These are phyloP conservation scores for Harringtonia aguacate DNA, from an alignment of 2,329 filamentous ascomycete species.

Conservation along the genomic window DNA sequence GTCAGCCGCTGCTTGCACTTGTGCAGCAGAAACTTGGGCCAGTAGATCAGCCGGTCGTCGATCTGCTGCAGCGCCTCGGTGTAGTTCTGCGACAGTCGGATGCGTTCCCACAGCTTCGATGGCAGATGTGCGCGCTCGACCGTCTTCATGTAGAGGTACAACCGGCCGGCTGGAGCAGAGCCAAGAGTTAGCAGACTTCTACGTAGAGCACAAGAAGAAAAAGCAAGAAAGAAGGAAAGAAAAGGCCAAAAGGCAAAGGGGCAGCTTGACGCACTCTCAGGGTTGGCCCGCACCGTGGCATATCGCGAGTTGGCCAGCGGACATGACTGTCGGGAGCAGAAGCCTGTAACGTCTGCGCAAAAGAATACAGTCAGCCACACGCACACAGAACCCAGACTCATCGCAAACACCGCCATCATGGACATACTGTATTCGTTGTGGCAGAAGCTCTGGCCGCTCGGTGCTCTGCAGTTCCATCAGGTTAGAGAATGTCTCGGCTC, in stretches of 20 bases:
- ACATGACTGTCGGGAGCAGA: slow-evolving; percentile 61
- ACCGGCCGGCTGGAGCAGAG: slow-evolving; percentile 28
- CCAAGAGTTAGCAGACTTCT: background rate
- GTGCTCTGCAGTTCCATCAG: slow-evolving; percentile 22
- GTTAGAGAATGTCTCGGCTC: background rate
- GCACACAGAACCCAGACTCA: background rate
- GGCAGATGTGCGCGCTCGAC: slow-evolving; percentile 82
- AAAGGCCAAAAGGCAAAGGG: too few species aligned
- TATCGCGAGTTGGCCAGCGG: slow-evolving; percentile 87
- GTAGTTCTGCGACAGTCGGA: slow-evolving; percentile 86
- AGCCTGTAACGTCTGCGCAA: slow-evolving; percentile 22
- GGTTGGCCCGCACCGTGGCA: slow-evolving; percentile 79
- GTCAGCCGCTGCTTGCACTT: slow-evolving; percentile 88
- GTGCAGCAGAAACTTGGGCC: slow-evolving; percentile 85
- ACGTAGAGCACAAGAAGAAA: too few species aligned
- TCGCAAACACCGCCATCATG: too few species aligned
- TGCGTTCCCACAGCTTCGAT: slow-evolving; percentile 87
- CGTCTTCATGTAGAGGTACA: slow-evolving; percentile 97
- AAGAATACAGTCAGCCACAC: background rate
- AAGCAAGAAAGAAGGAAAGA: too few species aligned
- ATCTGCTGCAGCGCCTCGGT: slow-evolving; percentile 79
- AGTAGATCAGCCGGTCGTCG: slow-evolving; percentile 80
- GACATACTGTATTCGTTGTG: slow-evolving; percentile 74
- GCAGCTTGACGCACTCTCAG: slow-evolving; percentile 24
- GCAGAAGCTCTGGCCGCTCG: slow-evolving; percentile 86